Conservation (phyloP, 1,284 basidiomycete genomes). For the Leccinum discolor region DNA sequence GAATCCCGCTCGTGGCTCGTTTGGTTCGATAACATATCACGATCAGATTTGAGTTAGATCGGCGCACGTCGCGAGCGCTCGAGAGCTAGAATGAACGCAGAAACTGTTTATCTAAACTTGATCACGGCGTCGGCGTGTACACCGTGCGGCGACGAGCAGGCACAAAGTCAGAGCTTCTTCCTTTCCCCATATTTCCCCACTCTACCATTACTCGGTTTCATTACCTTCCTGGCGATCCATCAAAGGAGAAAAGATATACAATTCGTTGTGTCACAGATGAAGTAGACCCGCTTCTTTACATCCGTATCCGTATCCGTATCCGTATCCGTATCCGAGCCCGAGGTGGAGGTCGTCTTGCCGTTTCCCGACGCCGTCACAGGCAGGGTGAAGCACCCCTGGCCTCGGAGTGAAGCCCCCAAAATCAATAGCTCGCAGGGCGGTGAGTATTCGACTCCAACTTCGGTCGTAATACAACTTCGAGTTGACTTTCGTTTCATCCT, state of each 20-base stretch:
- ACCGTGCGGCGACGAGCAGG: slow-evolving; percentile 1
- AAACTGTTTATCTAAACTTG: neutral
- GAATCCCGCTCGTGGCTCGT: no score
- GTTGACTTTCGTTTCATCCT: neutral
- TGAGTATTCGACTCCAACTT: slow-evolving; percentile 21
- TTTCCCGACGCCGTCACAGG: neutral
- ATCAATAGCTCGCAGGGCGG: slow-evolving; percentile 48
- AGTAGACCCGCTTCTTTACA: neutral
- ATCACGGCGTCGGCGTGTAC: slow-evolving; percentile 7
- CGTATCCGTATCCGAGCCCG: neutral
- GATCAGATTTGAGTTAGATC: no score
- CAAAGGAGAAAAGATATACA: neutral
- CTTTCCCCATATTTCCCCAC: neutral
- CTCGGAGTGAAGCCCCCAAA: slow-evolving; percentile 37
- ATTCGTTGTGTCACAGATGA: neutral
- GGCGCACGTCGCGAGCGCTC: no score
- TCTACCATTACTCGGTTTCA: neutral
- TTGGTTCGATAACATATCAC: no score
- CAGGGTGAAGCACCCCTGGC: slow-evolving; percentile 6
- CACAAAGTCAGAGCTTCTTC: neutral
- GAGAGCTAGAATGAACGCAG: neutral
- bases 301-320: neutral
- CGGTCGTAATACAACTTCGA: neutral
- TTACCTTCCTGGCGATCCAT: neutral
- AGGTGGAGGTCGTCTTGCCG: neutral